Evolutionary conservation across 2,329 filamentous ascomycete species (phyloP).

Genomic region (Helicocarpus griseus): DNA sequence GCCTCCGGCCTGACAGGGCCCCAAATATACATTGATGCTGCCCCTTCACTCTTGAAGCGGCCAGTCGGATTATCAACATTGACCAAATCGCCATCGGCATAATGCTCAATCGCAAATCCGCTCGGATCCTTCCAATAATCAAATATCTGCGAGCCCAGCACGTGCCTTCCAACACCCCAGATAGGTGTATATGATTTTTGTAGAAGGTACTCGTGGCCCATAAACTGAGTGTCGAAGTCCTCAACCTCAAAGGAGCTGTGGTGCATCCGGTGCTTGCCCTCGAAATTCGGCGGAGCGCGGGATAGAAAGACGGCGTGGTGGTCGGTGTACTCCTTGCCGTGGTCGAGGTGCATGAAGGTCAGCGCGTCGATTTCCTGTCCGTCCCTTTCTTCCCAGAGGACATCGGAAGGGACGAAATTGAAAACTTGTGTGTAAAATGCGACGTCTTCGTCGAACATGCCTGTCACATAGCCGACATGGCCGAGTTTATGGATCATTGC

Average conservation of each 20-base stretch:
- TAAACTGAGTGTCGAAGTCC: conserved; percentile 42
- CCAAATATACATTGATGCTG: conserved; percentile 7
- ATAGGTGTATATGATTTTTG: conserved; percentile 36
- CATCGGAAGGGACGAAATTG: conserved; percentile 23
- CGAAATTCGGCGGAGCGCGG: conserved; percentile 17
- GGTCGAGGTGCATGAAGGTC: conserved; percentile 43
- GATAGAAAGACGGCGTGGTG: conserved; percentile 46
- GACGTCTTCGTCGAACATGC: conserved; percentile 18
- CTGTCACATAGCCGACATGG: conserved; percentile 20
- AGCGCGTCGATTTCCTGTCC: conserved; percentile 23
- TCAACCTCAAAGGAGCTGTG: conserved; percentile 44
- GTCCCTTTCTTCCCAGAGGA: conserved; percentile 17
- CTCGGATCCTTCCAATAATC: conserved; percentile 42
- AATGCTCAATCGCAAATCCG: conserved; percentile 29
- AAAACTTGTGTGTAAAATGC: conserved; percentile 22
- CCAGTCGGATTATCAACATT: conserved; percentile 22
- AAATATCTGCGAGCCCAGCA: conserved; percentile 42
- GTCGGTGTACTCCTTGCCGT: conserved; percentile 37
- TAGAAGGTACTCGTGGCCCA: conserved; percentile 44
- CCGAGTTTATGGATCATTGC: conserved; percentile 25
- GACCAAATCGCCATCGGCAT: conserved; percentile 44
- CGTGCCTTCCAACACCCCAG: conserved; percentile 44
- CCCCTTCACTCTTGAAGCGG: conserved; percentile 1
- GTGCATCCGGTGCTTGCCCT: conserved; percentile 30
- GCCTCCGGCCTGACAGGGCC: conserved; percentile 4